Evolutionary conservation across 305 asterid genomes (phyloP), one percentile per base, ranked within the genome.

Genomic region (Fraxinus albicans): DNA sequence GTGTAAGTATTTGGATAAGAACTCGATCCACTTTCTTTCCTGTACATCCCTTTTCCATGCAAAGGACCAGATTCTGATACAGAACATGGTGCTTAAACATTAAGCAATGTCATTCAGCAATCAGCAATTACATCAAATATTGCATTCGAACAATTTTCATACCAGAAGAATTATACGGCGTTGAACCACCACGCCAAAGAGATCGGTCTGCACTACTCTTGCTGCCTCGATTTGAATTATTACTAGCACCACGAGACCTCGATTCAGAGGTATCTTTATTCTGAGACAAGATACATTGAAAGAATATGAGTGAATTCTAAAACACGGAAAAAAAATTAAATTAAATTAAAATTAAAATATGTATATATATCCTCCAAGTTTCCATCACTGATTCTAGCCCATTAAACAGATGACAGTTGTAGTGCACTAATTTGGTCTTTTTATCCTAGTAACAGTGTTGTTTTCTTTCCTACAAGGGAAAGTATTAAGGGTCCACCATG

Each of bases 11-110:
- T 93, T 55, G 91, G 47, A 81, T 88, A 79, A 44, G 87, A 69
- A 87, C 85, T 82, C 15, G 91, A 85, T 76, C 93, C 98, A 89
- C 88, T 91, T 80, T 93, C 98, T 90, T 91, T 96, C 91, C 88
- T 91, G 86, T 88, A 87, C 21, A 88, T 86, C 17, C 89, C 78
- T 90, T 86, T 94, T 17, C 90, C 95, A 38, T 90, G 89, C 82
- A 80, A 70, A 79, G 89, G 78, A 86, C 76, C 86, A 50, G 94
- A 78, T 77, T 95, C 98, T 95, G 90, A 75, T 73, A 69, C 81
- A 82, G 73, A 87, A 77, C 65, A 47, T 29, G 60, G 58, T 40
- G 35, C 76, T 82, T 72, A 82, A 65, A 35, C 40, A 79, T 53
- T 50, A 19, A 35, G 77, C 77, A 79, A 27, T 10, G 21, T 77